Evolutionary conservation across 169 alveolate species (phyloP), one percentile per base, ranked within the genome.

Genomic region (Nephromyces sp.): DNA sequence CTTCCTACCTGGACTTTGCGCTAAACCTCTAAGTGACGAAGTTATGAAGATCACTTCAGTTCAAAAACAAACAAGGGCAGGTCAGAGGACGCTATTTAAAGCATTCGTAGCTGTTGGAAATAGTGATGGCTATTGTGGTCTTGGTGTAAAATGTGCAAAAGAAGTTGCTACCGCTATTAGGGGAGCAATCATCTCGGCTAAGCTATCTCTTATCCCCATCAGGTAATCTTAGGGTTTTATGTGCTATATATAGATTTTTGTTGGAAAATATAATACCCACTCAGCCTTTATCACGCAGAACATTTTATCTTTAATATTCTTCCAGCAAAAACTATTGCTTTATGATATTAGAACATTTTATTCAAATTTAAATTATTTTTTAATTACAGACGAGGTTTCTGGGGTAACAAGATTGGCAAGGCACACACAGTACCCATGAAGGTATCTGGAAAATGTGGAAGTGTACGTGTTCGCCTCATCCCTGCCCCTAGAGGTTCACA

Each of bases 401-500:
- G 99, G 99, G 99, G 99, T 21, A 97, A 95, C 92, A 96, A 95
- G 92, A 95, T 98, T 87, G 99, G 99, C 35, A 89, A 90, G 79
- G 99, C 99, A 62, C 99, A 98, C 89, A 98, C 99, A 21, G 98
- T 98, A 61, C 99, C 99, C 67, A 93, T 94, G 95, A 98, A 98
- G 91, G 98, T 98, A 35, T 92, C 98, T 51, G 99, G 99, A 63
- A 96, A 96, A 92, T 95, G 99, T 85, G 99, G 99, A 43, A 94
- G 99, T 52, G 99, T 98, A 75, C 95, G 98, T 82, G 95, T 96
- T 69, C 97, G 99, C 84, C 92, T 98, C 69, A 95, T 97, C 67
- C 99, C 99, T 52, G 99, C 99, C 53, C 99, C 99, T 3, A 95
- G 99, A 82, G 99, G 99, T 76, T 94, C 98, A 27, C 99, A 96